phyloP scores from a whole-genome alignment of 1,284 basidiomycete species.

The Wallemia mellicola region DNA sequence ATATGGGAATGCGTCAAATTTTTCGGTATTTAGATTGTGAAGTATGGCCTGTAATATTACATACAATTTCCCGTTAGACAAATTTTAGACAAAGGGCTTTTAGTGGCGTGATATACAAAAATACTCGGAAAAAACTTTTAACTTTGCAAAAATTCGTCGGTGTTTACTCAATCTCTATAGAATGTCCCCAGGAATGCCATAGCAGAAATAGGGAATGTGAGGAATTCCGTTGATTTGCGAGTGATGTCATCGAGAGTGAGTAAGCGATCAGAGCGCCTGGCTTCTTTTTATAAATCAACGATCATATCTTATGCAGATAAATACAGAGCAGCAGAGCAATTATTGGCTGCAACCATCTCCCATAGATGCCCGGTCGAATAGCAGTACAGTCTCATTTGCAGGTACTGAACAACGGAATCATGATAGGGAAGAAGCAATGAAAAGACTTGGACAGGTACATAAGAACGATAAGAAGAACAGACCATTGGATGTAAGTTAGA shows the following conservation, averaged over 20 bases:
- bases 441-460: neutral
- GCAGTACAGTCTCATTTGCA: neutral
- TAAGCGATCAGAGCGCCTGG: neutral
- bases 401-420: neutral
- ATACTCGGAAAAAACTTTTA: too few species aligned
- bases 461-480: neutral
- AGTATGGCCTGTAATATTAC: too few species aligned
- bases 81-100: too few species aligned
- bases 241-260: neutral
- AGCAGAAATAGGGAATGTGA: neutral
- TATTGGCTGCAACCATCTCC: neutral
- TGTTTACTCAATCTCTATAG: too few species aligned
- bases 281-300: neutral
- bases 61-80: too few species aligned
- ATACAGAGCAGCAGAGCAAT: too few species aligned
- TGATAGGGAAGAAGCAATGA: neutral
- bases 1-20: neutral
- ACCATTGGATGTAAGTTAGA: neutral
- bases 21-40: too few species aligned
- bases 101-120: too few species aligned
- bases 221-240: neutral
- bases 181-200: too few species aligned
- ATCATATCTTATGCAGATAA: neutral
- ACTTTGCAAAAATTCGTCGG: neutral
- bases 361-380: neutral